Conservation (phyloP, 176 grass and related monocot genomes). For the Tillandsia fasciculata region DNA sequence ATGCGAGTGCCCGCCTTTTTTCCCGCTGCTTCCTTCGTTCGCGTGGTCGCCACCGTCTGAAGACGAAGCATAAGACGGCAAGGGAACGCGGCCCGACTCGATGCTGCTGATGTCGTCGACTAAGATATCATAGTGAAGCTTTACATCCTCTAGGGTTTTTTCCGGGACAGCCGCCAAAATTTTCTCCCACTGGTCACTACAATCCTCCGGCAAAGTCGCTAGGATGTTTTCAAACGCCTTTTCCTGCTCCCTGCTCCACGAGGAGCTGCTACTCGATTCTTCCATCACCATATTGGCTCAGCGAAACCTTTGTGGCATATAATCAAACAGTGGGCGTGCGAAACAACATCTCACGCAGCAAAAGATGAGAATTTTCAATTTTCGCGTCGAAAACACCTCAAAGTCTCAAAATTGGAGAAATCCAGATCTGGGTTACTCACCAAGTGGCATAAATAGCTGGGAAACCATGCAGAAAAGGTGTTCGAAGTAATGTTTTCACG, state of each 20-base stretch:
- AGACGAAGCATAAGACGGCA: conserved; percentile 44
- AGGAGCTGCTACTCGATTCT: conserved; percentile 50
- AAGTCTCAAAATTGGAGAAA: no score
- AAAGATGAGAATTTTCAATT: no score
- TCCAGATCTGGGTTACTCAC: no score
- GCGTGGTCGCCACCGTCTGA: conserved; percentile 23
- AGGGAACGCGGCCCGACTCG: conserved; percentile 62
- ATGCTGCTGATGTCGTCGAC: conserved; percentile 70
- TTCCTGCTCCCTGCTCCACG: conserved; percentile 72
- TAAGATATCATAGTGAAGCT: conserved; percentile 67
- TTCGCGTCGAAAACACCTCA: no score
- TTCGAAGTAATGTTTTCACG: background rate
- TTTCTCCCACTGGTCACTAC: conserved; percentile 38
- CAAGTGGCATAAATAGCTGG: background rate
- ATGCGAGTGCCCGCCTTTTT: conserved; percentile 29
- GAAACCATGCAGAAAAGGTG: background rate
- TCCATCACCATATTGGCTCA: conserved; percentile 30
- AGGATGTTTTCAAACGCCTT: conserved; percentile 83
- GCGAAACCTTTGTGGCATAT: conserved; percentile 3
- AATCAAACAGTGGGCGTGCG: background rate
- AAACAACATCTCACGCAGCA: background rate
- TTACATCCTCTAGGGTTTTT: conserved; percentile 60
- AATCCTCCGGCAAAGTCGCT: conserved; percentile 25
- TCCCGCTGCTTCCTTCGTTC: conserved; percentile 20
- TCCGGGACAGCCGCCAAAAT: conserved; percentile 47